Conservation (phyloP, 73 alveolate species). For the Tetrahymena malaccensis region DNA sequence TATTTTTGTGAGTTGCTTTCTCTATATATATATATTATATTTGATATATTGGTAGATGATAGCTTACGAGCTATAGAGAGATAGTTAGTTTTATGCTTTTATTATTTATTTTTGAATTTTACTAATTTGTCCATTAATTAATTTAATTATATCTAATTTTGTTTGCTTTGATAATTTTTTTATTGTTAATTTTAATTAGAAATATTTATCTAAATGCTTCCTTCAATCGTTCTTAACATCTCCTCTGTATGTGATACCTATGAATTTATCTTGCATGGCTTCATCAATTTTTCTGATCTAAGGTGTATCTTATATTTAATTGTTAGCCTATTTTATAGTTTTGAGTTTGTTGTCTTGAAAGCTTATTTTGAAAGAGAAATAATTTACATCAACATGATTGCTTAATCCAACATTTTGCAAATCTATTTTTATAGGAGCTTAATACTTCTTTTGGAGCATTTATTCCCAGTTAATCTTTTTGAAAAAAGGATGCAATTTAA, state of each 20-base stretch:
- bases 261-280: background rate
- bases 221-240: background rate
- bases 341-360: too few relatives aligned
- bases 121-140: too few relatives aligned
- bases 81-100: background rate
- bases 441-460: background rate
- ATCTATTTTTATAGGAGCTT: background rate
- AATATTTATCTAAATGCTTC: background rate
- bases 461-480: background rate
- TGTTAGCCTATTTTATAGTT: background rate
- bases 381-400: background rate
- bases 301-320: background rate
- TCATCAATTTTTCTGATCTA: background rate
- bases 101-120: too few relatives aligned
- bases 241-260: background rate
- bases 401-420: background rate
- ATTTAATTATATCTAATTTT: background rate
- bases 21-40: too few relatives aligned
- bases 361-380: too few relatives aligned
- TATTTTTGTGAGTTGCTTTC: too few relatives aligned
- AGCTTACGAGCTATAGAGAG: too few relatives aligned
- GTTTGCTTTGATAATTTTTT: background rate
- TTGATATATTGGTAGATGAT: too few relatives aligned
- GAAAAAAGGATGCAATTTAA: background rate
- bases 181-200: background rate